Evolutionary conservation across 805 yeast species (phyloP), one percentile per base, ranked within the genome.

Genomic region (Saccharomycopsis vini): DNA sequence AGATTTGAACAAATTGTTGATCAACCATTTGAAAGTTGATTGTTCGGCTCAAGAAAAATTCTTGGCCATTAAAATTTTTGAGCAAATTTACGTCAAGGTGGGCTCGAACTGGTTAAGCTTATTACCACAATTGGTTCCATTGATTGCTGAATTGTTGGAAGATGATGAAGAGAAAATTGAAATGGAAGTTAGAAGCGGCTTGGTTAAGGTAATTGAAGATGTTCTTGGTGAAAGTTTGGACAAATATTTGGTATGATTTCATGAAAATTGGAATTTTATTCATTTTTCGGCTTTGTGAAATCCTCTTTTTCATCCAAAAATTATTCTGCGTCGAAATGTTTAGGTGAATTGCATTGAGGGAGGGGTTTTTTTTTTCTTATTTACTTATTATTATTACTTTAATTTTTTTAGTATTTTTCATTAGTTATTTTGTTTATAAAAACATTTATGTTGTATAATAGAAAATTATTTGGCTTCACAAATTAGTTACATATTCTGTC

Each of bases 131-230:
- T 72, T 92, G 54, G 95, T 92, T 50, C 99, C 99, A 28, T 73
- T 86, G 48, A 86, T 92, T 61, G 96, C 97, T 5, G 99, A 92
- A 64, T 66, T 92, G 46, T 70, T 92, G 50, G 99, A 92, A 58
- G 97, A 89, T 59, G 97, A 92, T 48, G 94, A 89, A 50, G 98
- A 92, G 61, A 78, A 74, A 39, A 95, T 92, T 24, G 97, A 92
- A 62, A 60, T 76, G 57, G 97, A 88, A 62, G 96, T 88, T 3
- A 80, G 96, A 64, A 73, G 80, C 29, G 95, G 95, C 12, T 71
- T 92, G 50, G 95, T 90, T 6, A 86, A 84, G 56, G 95, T 85
- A 4, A 79, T 92, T 46, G 98, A 92, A 62, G 79, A 77, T 47
- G 95, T 88, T 18, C 70, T 92, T 16, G 98, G 98, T 39, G 98